Evolutionary conservation across 257 asterid genomes (phyloP).

Genomic region (Petunia secreta): DNA sequence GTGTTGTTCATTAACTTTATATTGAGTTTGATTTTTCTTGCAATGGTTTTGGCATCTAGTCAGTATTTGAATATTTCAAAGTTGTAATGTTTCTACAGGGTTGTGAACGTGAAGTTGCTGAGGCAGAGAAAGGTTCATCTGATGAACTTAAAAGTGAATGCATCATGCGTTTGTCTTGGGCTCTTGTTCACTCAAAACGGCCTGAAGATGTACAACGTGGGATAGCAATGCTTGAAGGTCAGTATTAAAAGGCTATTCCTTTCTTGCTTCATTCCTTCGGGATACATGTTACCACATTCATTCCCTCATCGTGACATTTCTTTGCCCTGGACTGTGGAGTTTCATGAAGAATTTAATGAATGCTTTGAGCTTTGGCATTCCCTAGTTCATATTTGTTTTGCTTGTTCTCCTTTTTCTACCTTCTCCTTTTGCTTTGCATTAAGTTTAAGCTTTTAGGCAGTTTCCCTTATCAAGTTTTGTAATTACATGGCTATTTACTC

Average conservation of each 20-base stretch:
- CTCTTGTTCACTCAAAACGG: conserved; percentile 89
- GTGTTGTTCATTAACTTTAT: neutral
- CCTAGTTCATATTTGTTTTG: neutral
- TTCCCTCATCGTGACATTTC: neutral
- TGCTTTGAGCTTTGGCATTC: neutral
- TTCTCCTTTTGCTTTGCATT: conserved; percentile 18
- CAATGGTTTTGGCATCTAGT: neutral
- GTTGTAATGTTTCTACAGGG: conserved; percentile 53
- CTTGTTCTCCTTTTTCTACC: neutral
- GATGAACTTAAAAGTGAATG: conserved; percentile 75
- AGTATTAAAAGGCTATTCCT: conserved; percentile 18
- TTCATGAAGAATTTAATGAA: neutral
- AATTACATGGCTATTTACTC: no score
- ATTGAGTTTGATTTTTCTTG: neutral
- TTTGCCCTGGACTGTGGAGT: neutral
- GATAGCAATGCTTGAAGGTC: conserved; percentile 97
- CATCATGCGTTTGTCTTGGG: conserved; percentile 96
- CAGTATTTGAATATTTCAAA: neutral
- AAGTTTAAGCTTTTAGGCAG: neutral
- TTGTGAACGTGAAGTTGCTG: conserved; percentile 91
- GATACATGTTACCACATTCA: neutral
- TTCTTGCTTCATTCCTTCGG: conserved; percentile 13
- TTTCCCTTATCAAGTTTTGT: neutral
- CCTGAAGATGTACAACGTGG: conserved; percentile 89
- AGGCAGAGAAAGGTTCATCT: conserved; percentile 75